These are phyloP conservation scores for Mycena leptocephala DNA, from an alignment of 768 basidiomycete genomes.

Conservation along the genomic window DNA sequence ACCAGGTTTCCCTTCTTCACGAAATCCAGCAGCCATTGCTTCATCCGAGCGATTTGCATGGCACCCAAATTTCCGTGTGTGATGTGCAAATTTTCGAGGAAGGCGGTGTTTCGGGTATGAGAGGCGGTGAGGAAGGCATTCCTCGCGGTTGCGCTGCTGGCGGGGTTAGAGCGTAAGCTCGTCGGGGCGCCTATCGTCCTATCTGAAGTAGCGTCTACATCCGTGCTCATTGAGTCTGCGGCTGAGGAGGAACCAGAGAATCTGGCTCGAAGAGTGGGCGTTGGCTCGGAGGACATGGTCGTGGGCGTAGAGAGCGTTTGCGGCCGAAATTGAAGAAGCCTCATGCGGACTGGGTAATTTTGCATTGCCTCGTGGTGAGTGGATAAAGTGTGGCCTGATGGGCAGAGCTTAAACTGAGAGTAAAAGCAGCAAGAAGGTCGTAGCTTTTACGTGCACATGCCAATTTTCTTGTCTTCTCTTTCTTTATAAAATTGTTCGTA, in stretches of 20 bases:
- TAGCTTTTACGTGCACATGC: no score
- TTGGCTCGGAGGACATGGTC: slow-evolving; percentile 17
- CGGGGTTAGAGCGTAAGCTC: slow-evolving; percentile 19
- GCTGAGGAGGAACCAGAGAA: slow-evolving; percentile 3
- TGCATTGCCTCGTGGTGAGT: no score
- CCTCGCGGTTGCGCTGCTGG: slow-evolving; percentile 16
- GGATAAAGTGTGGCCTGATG: no score
- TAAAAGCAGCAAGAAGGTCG: no score
- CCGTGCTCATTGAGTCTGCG: slow-evolving; percentile 1
- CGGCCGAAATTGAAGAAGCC: no score
- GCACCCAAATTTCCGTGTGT: slow-evolving; percentile 6
- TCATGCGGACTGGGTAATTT: no score
- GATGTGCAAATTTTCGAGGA: slow-evolving; percentile 7
- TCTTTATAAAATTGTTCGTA: no score
- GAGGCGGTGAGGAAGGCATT: slow-evolving; percentile 8
- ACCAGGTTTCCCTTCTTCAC: slow-evolving; percentile 19
- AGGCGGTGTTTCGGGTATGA: slow-evolving; percentile 8
- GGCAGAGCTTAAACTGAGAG: no score
- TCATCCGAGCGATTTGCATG: slow-evolving; percentile 11
- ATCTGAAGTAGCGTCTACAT: slow-evolving; percentile 8
- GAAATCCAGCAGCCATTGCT: slow-evolving; percentile 12
- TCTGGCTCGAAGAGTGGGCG: not conserved
- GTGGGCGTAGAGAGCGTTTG: slow-evolving; percentile 5
- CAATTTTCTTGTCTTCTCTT: no score
- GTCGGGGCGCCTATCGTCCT: not conserved